Conservation (phyloP, 805 yeast genomes). For the Kregervanrija fluxuum region DNA sequence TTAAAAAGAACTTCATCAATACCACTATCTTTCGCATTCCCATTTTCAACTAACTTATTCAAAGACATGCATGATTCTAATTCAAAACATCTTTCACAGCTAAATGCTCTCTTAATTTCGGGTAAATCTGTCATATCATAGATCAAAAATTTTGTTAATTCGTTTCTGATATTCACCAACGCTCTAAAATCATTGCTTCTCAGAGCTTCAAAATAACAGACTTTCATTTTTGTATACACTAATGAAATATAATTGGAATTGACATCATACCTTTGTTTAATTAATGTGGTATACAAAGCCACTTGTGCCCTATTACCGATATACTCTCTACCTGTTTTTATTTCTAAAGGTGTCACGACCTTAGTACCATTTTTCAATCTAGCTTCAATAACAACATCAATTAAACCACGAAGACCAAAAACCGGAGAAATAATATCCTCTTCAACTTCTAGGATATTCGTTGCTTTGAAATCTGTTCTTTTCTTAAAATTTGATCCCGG, state of each 20-base stretch:
- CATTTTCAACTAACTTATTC: constrained; percentile 53
- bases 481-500: constrained; percentile 3
- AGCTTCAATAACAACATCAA: constrained; percentile 81
- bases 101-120: constrained; percentile 39
- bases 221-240: constrained; percentile 63
- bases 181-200: constrained; percentile 52
- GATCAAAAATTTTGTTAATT: constrained; percentile 51
- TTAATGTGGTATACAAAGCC: constrained; percentile 67
- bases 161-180: constrained; percentile 66
- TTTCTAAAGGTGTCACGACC: constrained; percentile 71
- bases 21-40: constrained; percentile 48
- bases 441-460: constrained; percentile 73
- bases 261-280: constrained; percentile 72
- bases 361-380: constrained; percentile 36
- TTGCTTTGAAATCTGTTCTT: constrained; percentile 41
- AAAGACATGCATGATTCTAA: constrained; percentile 57
- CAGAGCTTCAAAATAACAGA: constrained; percentile 34
- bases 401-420: constrained; percentile 82
- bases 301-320: constrained; percentile 82
- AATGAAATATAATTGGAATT: constrained; percentile 59
- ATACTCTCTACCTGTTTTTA: constrained; percentile 74
- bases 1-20: constrained; percentile 41
- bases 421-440: constrained; percentile 89
- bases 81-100: constrained; percentile 56
- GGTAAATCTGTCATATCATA: constrained; percentile 48